Evolutionary conservation across 2,329 filamentous ascomycete species (phyloP).

Genomic region (Nemania sp.): DNA sequence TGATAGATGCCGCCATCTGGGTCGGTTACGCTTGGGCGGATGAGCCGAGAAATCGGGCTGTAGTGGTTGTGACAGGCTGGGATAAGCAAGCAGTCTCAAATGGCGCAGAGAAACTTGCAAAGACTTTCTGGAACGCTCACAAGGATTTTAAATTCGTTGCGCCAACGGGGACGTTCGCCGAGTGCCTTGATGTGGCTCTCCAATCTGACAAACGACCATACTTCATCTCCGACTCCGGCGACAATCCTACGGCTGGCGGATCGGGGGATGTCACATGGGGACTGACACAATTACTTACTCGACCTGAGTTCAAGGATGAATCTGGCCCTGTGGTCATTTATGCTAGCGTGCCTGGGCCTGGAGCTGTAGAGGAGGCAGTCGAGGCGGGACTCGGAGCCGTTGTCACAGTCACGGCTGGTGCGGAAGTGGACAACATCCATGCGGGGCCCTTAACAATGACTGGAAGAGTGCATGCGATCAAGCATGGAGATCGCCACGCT

Average conservation of each 20-base stretch:
- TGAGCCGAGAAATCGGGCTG: slow-evolving; percentile 55
- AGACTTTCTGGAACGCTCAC: slow-evolving; percentile 51
- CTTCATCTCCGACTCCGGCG: slow-evolving; percentile 59
- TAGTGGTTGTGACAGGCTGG: slow-evolving; percentile 56
- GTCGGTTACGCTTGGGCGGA: slow-evolving; percentile 61
- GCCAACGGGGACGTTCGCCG: slow-evolving; percentile 50
- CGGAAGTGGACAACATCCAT: slow-evolving; percentile 52
- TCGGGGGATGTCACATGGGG: slow-evolving; percentile 59
- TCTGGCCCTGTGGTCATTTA: slow-evolving; percentile 52
- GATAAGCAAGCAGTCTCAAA: slow-evolving; percentile 42
- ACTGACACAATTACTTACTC: slow-evolving; percentile 47
- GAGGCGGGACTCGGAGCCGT: slow-evolving; percentile 50
- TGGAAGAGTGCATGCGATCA: slow-evolving; percentile 53
- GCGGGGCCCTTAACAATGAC: slow-evolving; percentile 54
- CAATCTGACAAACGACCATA: slow-evolving; percentile 47
- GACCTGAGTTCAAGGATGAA: slow-evolving; percentile 47
- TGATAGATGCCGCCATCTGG: slow-evolving; percentile 58
- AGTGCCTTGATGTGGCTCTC: slow-evolving; percentile 52
- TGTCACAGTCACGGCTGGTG: slow-evolving; percentile 55
- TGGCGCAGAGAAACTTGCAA: slow-evolving; percentile 50
- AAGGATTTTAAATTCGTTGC: slow-evolving; percentile 56
- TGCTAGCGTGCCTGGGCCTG: slow-evolving; percentile 53
- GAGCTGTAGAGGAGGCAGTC: slow-evolving; percentile 47
- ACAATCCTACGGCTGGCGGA: slow-evolving; percentile 59
- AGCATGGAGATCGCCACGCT: slow-evolving; percentile 53